Conservation (phyloP, 1,284 basidiomycete species). For the Cutaneotrichosporon sp. region DNA sequence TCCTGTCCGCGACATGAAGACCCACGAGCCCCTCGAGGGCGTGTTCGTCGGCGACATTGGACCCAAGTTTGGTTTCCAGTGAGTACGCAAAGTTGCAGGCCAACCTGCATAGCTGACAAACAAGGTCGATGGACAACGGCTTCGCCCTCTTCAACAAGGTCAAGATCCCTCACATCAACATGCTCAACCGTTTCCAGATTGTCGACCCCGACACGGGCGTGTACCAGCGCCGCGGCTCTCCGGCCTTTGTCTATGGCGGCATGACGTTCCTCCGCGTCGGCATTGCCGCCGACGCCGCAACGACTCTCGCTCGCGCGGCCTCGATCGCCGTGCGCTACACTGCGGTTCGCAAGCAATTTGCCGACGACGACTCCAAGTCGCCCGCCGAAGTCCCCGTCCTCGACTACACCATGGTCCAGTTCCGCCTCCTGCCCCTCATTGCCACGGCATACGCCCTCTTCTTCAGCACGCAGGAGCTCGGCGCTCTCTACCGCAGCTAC, state of each 20-base stretch:
- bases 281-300: conserved; percentile 59
- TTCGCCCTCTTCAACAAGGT: conserved; percentile 59
- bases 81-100: conserved; percentile 49
- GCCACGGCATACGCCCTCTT: conserved; percentile 60
- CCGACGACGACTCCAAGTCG: conserved; percentile 50
- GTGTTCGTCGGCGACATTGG: conserved; percentile 61
- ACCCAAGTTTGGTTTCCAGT: conserved; percentile 61
- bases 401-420: conserved; percentile 62
- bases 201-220: conserved; percentile 52
- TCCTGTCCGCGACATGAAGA: conserved; percentile 58
- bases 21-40: conserved; percentile 56
- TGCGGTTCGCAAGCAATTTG: conserved; percentile 59
- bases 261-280: conserved; percentile 58
- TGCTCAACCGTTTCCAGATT: conserved; percentile 63
- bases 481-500: conserved; percentile 45
- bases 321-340: conserved; percentile 60
- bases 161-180: conserved; percentile 58
- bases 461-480: conserved; percentile 57
- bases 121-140: conserved; percentile 55
- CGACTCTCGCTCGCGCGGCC: conserved; percentile 58
- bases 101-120: conserved; percentile 40
- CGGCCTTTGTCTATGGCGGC: conserved; percentile 60
- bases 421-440: conserved; percentile 59
- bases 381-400: conserved; percentile 57
- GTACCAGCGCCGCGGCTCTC: conserved; percentile 55